These are phyloP conservation scores for Apiotrichum veenhuisii DNA, from an alignment of 1,284 basidiomycete genomes.

Conservation along the genomic window DNA sequence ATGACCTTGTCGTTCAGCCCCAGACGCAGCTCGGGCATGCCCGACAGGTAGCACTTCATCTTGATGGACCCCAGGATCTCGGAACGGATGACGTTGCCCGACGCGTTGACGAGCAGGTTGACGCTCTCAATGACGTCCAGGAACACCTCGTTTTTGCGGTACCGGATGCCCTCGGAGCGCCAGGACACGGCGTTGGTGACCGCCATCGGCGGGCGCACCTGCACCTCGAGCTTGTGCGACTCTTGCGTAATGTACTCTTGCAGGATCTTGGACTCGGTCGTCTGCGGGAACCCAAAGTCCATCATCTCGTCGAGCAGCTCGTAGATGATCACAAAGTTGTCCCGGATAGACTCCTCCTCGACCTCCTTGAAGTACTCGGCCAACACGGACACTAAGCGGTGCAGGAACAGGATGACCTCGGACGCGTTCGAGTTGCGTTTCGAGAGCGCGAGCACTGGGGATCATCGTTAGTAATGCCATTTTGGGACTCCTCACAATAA, in stretches of 20 bases:
- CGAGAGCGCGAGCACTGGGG: conserved; percentile 83
- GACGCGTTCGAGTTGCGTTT: conserved; percentile 95
- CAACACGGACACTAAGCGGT: conserved; percentile 72
- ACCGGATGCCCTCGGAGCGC: conserved; percentile 95
- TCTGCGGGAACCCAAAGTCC: conserved; percentile 99
- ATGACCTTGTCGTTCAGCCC: conserved; percentile 99
- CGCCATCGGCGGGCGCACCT: conserved; percentile 91
- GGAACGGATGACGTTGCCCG: conserved; percentile 93
- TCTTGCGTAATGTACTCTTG: conserved; percentile 98
- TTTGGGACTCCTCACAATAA: conserved; percentile 65
- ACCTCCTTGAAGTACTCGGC: conserved; percentile 99
- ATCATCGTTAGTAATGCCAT: not conserved
- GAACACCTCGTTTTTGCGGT: conserved; percentile 99
- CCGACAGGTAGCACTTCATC: conserved; percentile 99
- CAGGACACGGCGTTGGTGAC: conserved; percentile 99
- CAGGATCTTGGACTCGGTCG: conserved; percentile 97
- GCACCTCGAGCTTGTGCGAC: conserved; percentile 96
- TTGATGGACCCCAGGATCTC: conserved; percentile 97
- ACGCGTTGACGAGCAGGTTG: conserved; percentile 93
- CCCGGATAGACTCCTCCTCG: conserved; percentile 97
- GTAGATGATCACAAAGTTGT: conserved; percentile 98
- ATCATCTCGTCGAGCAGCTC: conserved; percentile 99
- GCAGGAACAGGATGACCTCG: conserved; percentile 94
- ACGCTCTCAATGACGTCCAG: conserved; percentile 97
- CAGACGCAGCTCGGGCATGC: conserved; percentile 95